Base-by-base conservation (phyloP, 192 early-diverging fungal species). In the Chytriomyces confervae region DNA sequence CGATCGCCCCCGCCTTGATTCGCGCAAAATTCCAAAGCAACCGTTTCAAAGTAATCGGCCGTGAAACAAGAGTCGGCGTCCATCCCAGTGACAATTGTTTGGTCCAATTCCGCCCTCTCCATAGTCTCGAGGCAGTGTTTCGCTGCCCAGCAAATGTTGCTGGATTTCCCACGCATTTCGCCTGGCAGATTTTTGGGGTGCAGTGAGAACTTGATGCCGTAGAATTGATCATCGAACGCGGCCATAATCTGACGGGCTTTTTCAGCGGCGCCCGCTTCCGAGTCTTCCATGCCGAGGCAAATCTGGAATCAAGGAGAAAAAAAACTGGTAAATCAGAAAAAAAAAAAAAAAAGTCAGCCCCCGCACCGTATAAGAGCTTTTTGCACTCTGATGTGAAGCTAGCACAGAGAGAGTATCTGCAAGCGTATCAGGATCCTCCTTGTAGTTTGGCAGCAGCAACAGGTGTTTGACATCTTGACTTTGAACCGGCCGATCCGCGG, bases 21-120 rank as follows among this genome's bases (percentile, higher is more conserved):
- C 36, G 36, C 36, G 36, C 36, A 36, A 36, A 36, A 36, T 36
- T 36, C 3, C 36, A 36, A 23, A 7, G 27, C 45, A 53, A 77
- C 45, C 16, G 23, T 82, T 45, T 75, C 70, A 50, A 88, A 77
- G 66, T 90, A 90, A 47, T 88, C 77, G 53, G 85, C 86, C 13
- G 89, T 82, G 53, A 90, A 84, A 49, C 80, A 80, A n/a, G 87
- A 83, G 75, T 90, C 89, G 27, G 89, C 88, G 81, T 90, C 89
- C 47, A 84, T 85, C 5, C 87, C 77, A 6, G 89, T 90, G 18
- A 90, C 62, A 50, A 90, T 75, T 29, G 69, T 43, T 5, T 83
- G 72, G 67, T 61, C 77, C 8, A 27, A 1, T 1, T 11, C 67
- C 47, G 2, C 36, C 9, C 47, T 46, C 46, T 57, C 53, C 16